phyloP scores from a whole-genome alignment of 202 grass and related monocot species.

The Panicum virgatum region DNA sequence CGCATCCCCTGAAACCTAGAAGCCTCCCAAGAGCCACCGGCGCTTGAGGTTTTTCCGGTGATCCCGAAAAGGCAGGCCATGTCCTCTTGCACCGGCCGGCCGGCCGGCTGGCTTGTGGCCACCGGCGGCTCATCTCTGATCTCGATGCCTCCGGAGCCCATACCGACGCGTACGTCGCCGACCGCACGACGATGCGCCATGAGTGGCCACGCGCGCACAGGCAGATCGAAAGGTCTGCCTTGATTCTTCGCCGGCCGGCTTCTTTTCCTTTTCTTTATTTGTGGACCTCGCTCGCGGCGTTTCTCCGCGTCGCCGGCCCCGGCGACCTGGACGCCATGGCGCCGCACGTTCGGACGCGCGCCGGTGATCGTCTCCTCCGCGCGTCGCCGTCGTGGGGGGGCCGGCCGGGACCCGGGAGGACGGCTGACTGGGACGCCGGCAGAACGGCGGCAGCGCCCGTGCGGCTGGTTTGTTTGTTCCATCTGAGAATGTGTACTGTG shows the following conservation, averaged over 20 bases:
- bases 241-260: background rate
- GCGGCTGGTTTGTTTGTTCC: background rate
- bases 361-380: background rate
- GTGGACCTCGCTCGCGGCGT: background rate
- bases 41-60: background rate
- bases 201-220: too few species aligned
- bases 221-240: too few species aligned
- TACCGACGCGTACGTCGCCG: background rate
- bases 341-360: conserved; percentile 27
- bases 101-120: background rate
- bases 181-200: too few species aligned
- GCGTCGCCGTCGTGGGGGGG: conserved; percentile 23
- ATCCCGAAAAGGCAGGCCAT: conserved; percentile 23
- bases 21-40: background rate
- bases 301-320: background rate
- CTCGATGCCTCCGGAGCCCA: background rate
- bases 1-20: conserved; percentile 34
- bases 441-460: background rate
- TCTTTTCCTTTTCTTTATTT: background rate
- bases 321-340: conserved; percentile 36
- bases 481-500: background rate
- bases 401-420: too few species aligned
- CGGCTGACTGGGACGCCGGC: background rate
- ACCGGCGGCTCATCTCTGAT: background rate
- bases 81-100: background rate